Evolutionary conservation across 768 basidiomycete species (phyloP), one percentile per base, ranked within the genome.

Genomic region (Hysterangium stoloniferum): DNA sequence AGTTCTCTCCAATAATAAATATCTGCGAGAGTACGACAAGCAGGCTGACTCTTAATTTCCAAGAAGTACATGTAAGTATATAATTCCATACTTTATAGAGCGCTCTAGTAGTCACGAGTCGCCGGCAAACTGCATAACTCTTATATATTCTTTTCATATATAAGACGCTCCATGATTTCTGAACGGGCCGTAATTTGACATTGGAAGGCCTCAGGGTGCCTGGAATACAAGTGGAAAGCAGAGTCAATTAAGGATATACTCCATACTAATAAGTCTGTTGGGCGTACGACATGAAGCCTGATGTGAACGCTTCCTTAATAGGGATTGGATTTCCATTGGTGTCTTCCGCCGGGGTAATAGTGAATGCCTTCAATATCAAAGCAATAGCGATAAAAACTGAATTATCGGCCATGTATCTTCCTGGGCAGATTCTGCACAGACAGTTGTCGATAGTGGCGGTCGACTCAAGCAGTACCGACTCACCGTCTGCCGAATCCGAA

Each of bases 371-470:
- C 5, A 59, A 36, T 11, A 61, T 57, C 1, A 57, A 59, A 7
- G 54, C 55, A 12, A 49, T 52, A 27, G 48, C 52, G 38, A 58
- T 58, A 54, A 54, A 61, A 8, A 61, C 25, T 1, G 54, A 52
- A 43, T 53, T 49, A 12, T 56, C 50, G 2, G 60, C 60, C 22
- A 70, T 54, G 52, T 67, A 62, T 4, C 69, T 62, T 7, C 72
- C 71, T 6, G 68, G 70, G 38, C 64, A 66, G 9, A 68, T 65
- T 2, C 66, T 67, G 37, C 22, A n/a, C 32, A 4, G 24, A 9
- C 38, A n/a, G 17, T 48, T 27, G 29, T 19, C 4, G 13, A n/a
- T 3, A 11, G 13, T n/a, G 3, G 6, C 27, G 24, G 6, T 12
- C 4, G 33, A 25, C 38, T 24, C 1, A 2, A 12, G 17, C 3